Base-by-base conservation (phyloP, 495 filamentous ascomycete species). In the Hamigera avellanea region DNA sequence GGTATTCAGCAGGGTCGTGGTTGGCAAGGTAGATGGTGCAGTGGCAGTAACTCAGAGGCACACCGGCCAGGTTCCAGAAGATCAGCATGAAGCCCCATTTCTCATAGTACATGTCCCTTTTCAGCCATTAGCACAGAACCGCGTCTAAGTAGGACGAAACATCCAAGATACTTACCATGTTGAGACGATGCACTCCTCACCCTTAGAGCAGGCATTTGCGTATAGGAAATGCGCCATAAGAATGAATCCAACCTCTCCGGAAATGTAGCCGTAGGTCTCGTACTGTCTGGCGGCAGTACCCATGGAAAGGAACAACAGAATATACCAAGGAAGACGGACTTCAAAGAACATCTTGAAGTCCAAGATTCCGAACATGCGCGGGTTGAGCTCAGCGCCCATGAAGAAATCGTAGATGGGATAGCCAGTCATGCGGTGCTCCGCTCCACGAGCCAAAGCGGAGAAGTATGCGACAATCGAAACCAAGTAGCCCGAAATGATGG, bases 301-400 rank as follows among this genome's bases (percentile, higher is more conserved):
- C 48, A 75, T 70, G 27, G 77, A 78, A 26, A 93, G 65, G 33
- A 91, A 69, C 45, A 95, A 79, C 15, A 98, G 72, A 35, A 94
- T 93, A 62, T 77, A 98, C 91, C 91, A 98, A 27, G 91, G 91
- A 35, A 98, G 70, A 42, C 91, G 83, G 42, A 98, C 89, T 64
- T 98, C 91, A 54, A 89, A 93, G 68, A 98, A 95, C 91, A 98
- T 96, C 73, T 98, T 98, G 65, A 95, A 84, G 56, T 98, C 91
- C 39, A 98, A 67, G 44, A 89, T 77, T 17, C 81, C 83, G 56
- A 95, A 93, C 76, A 95, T 80, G 33, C 91, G 73, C 7, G 91
- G 91, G 67, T 98, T 95, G 31, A 98, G 69, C 67, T 98, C 91
- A 9, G 91, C 86, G 37, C 91, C 91, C 87, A 98, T 95, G 73